Base-by-base conservation (phyloP, 2,329 filamentous ascomycete genomes). In the Diaporthe amygdali region DNA sequence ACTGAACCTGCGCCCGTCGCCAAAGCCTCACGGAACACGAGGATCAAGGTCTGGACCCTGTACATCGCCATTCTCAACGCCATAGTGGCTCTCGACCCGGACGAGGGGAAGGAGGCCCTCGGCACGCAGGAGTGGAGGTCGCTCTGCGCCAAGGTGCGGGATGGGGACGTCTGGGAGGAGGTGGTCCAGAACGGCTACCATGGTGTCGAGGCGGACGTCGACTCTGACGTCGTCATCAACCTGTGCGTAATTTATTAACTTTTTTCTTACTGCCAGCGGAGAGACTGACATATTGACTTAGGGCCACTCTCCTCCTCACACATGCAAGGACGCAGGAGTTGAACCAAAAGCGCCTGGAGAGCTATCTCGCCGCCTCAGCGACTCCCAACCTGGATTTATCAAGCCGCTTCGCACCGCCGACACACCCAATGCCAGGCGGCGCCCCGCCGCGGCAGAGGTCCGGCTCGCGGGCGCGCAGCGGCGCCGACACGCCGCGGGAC, bases 41-140 rank as follows among this genome's bases (percentile, higher is more conserved):
- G 95, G 75, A 93, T 97, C 81, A 99, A 98, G 82, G 93, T 98
- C 74, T 99, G 96, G 96, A 97, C 95, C 81, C 88, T 99, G 77
- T 99, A 98, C 80, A 88, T 98, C 75, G 97, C 95, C 22, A 92
- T 98, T 64, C 86, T 98, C 74, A 97, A 98, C 83, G 93, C 94
- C 47, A 93, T 98, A 74, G 86, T 97, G 44, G 96, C 98, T 78
- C 86, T 98, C 78, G 94, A 95, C 69, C 87, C 93, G 2, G 94
- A 97, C 75, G 95, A 98, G 81, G 96, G 96, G 63, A 97, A 96
- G 84, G 90, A 92, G 66, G 89, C 92, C 15, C 97, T 98, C 83
- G 96, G 96, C 4, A 91, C 90, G 66, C 90, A 93, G 78, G 92
- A 94, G 79, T 99, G 95, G 94, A 92, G 94, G 80, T 85, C 89